phyloP scores from a whole-genome alignment of 345 rosid species.

The Mallotus nudiflorus region DNA sequence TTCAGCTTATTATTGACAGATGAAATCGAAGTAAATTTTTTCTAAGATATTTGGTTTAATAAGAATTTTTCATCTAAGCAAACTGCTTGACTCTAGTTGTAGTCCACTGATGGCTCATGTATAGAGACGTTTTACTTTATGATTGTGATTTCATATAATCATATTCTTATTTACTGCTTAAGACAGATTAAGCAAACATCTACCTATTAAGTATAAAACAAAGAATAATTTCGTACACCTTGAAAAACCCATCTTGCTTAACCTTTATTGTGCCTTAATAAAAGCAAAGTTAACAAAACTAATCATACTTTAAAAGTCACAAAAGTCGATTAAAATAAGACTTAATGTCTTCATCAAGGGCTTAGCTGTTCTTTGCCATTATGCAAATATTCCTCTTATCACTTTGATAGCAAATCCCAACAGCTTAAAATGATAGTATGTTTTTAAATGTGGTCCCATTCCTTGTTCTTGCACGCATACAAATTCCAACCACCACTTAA shows the following conservation, averaged over 20 bases:
- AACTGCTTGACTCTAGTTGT: too few relatives aligned
- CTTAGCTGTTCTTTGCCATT: slow-evolving; percentile 39
- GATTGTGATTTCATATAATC: too few relatives aligned
- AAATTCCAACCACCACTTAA: slow-evolving; percentile 29
- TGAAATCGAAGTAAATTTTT: too few relatives aligned
- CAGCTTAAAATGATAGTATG: slow-evolving; percentile 13
- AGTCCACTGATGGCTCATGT: too few relatives aligned
- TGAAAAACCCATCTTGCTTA: not conserved
- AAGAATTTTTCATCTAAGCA: too few relatives aligned
- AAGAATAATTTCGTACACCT: not conserved
- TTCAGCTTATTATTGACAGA: too few relatives aligned
- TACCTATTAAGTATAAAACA: not conserved
- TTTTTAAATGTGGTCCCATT: slow-evolving; percentile 29
- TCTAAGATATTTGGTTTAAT: too few relatives aligned
- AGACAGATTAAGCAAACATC: not conserved
- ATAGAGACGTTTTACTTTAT: too few relatives aligned
- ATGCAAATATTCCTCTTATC: slow-evolving; percentile 24
- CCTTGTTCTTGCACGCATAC: slow-evolving; percentile 14
- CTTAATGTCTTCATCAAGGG: slow-evolving; percentile 29
- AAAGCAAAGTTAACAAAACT: not conserved
- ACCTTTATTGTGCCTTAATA: not conserved
- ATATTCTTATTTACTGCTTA: too few relatives aligned
- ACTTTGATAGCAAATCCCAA: slow-evolving; percentile 25
- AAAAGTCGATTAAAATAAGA: slow-evolving; percentile 21
- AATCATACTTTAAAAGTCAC: not conserved